Base-by-base conservation (phyloP, 306 rosid genomes). In the Carpinus viminea region DNA sequence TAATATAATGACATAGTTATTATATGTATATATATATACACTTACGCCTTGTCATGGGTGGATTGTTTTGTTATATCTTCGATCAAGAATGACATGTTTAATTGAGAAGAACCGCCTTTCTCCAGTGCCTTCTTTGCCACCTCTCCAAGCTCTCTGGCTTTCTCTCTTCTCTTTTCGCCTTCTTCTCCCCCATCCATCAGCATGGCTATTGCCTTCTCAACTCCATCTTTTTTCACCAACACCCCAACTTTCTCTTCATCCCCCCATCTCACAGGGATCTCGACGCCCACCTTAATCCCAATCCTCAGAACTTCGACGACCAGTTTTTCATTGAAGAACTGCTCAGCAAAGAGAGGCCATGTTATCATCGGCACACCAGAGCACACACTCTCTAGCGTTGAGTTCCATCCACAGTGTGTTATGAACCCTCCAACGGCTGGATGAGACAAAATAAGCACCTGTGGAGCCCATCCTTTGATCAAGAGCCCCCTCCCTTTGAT, bases 401-500 rank as follows among this genome's bases (percentile, higher is more conserved):
- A 92, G 77, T 92, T 92, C 97, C 95, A 92, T 4, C 95, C 97
- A 73, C 97, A 92, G 15, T 92, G 97, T 0, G 96, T 90, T 69
- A 92, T 73, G 80, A 92, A 92, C 31, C 84, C 96, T 70, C 91
- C 96, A 59, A 89, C 64, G 11, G 93, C 55, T 3, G 79, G 77
- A 36, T 88, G 94, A 26, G 92, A 87, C 2, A 92, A 79, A 72
- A 92, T 86, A 18, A 89, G 72, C 70, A 86, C 73, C 74, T 92
- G 97, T 53, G 97, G 97, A 54, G 96, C 92, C 93, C 97, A 92
- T 2, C 97, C 96, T 56, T 81, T 83, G 34, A 92, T 86, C 85
- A 90, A 51, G 66, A 92, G 84, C 5, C 97, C 97, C 17, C 87
- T 92, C 20, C 89, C 92, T 64, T 80, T 80, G 73, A 83, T 45